Percentiles rank a stretch among this genome's conserved stretches.
Conservation (phyloP, 192 early-diverging fungal genomes). For the Entomortierella lignicola region DNA sequence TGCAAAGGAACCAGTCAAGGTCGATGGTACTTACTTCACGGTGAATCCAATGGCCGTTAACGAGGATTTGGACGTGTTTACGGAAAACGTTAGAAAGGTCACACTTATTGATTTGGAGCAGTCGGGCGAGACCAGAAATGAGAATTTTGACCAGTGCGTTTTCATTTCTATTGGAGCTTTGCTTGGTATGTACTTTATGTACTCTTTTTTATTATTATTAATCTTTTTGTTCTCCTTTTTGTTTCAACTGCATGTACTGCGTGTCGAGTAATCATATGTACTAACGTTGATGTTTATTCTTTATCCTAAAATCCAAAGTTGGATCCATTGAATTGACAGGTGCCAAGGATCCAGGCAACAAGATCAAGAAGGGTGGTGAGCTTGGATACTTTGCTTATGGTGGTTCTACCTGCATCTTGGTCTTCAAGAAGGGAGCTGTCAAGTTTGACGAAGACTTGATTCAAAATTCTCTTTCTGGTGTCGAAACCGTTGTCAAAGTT, state of each 20-base stretch:
- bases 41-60: slow-evolving; percentile 81
- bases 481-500: slow-evolving; percentile 72
- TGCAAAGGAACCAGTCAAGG: slow-evolving; percentile 41
- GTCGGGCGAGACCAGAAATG: slow-evolving; percentile 8
- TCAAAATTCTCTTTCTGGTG: slow-evolving; percentile 57
- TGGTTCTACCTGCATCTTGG: slow-evolving; percentile 73
- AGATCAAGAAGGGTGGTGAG: slow-evolving; percentile 74
- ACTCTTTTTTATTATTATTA: neutral
- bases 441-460: slow-evolving; percentile 75
- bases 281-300: neutral
- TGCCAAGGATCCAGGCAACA: slow-evolving; percentile 52
- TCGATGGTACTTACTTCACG: slow-evolving; percentile 76
- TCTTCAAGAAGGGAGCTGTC: slow-evolving; percentile 74
- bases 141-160: slow-evolving; percentile 64
- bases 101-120: slow-evolving; percentile 59
- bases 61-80: slow-evolving; percentile 73
- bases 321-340: slow-evolving; percentile 73
- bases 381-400: slow-evolving; percentile 84
- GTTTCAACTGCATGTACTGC: neutral
- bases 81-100: slow-evolving; percentile 74
- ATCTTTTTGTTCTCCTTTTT: neutral
- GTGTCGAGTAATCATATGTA: too few relatives aligned
- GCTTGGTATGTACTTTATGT: slow-evolving; percentile 43
- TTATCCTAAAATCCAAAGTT: slow-evolving; percentile 42
- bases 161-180: slow-evolving; percentile 77